A percentile compares a stretch with the other conserved stretches of the same genome.
These are phyloP conservation scores for Pseudopyrenochaeta lycopersici DNA, from an alignment of 2,329 filamentous ascomycete genomes.

Conservation along the genomic window DNA sequence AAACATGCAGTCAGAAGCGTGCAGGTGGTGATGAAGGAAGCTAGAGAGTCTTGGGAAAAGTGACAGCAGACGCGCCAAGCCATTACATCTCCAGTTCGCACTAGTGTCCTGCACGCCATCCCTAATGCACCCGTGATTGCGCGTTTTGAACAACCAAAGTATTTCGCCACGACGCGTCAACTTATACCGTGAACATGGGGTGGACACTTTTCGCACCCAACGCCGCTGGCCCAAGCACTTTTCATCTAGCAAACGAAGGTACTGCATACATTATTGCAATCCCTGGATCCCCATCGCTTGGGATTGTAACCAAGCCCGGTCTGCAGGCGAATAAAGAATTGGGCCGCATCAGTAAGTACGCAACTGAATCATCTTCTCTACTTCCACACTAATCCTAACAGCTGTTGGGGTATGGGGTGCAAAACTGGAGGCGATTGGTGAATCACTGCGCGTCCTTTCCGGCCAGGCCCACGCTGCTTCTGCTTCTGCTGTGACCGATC, in stretches of 20 bases:
- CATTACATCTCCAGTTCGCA: neutral
- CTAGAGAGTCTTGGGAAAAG: no score
- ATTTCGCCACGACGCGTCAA: constrained; percentile 28
- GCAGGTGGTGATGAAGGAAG: neutral
- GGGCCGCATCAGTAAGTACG: constrained; percentile 27
- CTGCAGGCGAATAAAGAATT: constrained; percentile 13
- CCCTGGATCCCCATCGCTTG: neutral
- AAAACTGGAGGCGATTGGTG: constrained; percentile 36
- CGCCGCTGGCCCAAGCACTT: neutral
- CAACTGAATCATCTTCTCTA: neutral
- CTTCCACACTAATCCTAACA: constrained; percentile 11
- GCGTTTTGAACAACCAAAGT: constrained; percentile 15
- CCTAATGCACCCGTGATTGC: constrained; percentile 23
- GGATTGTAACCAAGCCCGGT: constrained; percentile 3
- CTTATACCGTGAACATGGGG: constrained; percentile 16
- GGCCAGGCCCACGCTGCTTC: constrained; percentile 2
- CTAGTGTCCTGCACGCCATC: constrained; percentile 20
- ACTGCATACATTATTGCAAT: constrained; percentile 10
- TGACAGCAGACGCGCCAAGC: neutral
- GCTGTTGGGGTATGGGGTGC: constrained; percentile 27
- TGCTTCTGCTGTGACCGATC: constrained; percentile 1
- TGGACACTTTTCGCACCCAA: constrained; percentile 18
- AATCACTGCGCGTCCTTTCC: constrained; percentile 28
- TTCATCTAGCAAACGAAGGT: constrained; percentile 8
- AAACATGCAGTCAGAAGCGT: no score